phyloP scores from a whole-genome alignment of 345 rosid species.

The Chamaenerion angustifolium region DNA sequence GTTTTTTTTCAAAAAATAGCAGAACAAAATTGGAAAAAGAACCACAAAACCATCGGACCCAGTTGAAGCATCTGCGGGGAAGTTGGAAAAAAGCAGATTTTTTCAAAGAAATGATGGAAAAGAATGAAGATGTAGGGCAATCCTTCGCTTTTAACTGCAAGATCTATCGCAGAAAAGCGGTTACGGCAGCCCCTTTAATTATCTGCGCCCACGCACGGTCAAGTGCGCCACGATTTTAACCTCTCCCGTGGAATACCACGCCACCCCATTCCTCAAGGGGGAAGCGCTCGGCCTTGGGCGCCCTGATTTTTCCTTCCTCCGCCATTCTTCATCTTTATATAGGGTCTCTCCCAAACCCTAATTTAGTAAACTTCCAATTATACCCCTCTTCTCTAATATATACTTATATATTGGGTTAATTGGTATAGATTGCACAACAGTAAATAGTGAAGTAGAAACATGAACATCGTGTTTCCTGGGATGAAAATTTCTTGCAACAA shows the following conservation, averaged over 20 bases:
- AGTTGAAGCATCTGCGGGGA: too few relatives aligned
- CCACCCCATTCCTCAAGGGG: constrained; percentile 10
- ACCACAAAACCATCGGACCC: too few relatives aligned
- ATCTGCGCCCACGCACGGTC: constrained; percentile 4
- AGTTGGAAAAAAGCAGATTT: neutral
- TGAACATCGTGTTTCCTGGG: too few relatives aligned
- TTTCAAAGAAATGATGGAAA: neutral
- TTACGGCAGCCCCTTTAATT: constrained; percentile 4
- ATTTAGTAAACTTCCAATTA: neutral
- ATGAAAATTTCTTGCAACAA: too few relatives aligned
- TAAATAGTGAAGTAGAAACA: too few relatives aligned
- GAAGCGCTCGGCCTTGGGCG: constrained; percentile 8
- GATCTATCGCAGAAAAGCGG: constrained; percentile 7
- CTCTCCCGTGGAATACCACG: constrained; percentile 7
- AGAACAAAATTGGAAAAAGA: too few relatives aligned
- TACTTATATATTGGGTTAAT: neutral
- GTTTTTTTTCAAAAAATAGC: too few relatives aligned
- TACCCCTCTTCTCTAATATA: neutral
- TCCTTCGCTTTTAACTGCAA: constrained; percentile 5
- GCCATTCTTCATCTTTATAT: neutral
- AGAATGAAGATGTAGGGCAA: constrained; percentile 5
- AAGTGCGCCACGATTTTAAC: constrained; percentile 3
- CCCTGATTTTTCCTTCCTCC: neutral
- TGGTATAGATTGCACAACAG: too few relatives aligned
- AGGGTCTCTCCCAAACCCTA: constrained; percentile 1